Conservation (phyloP, 805 yeast species). For the Huiozyma sinensis region DNA sequence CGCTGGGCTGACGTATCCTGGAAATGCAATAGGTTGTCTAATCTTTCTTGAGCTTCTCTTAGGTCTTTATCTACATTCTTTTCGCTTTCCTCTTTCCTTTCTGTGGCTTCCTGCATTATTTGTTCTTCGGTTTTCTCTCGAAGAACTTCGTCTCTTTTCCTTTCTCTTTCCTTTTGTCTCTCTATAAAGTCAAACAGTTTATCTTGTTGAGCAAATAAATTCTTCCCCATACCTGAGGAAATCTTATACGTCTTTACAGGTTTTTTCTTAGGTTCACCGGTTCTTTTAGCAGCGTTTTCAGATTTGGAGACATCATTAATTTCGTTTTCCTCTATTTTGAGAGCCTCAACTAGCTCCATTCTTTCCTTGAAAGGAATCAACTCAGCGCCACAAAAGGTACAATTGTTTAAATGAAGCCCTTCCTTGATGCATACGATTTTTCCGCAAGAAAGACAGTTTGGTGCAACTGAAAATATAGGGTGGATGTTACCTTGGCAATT, state of each 20-base stretch:
- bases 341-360: conserved; percentile 40
- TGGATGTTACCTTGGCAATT: conserved; percentile 83
- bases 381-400: conserved; percentile 69
- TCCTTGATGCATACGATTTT: conserved; percentile 84
- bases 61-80: conserved; percentile 42
- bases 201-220: conserved; percentile 60
- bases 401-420: conserved; percentile 66
- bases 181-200: conserved; percentile 51
- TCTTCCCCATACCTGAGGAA: conserved; percentile 51
- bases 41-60: conserved; percentile 56
- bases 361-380: conserved; percentile 56
- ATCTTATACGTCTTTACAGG: conserved; percentile 38
- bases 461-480: conserved; percentile 80
- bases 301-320: conserved; percentile 15
- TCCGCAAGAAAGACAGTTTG: conserved; percentile 91
- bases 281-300: conserved; percentile 14
- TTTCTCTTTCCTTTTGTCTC: conserved; percentile 31
- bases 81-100: conserved; percentile 32
- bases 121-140: conserved; percentile 18
- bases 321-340: conserved; percentile 43
- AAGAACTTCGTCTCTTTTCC: conserved; percentile 26
- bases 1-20: conserved; percentile 85
- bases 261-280: conserved; percentile 14
- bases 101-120: conserved; percentile 24
- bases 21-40: conserved; percentile 64